Evolutionary conservation across 805 yeast genomes (phyloP).

Genomic region (Kregervanrija fluxuum): DNA sequence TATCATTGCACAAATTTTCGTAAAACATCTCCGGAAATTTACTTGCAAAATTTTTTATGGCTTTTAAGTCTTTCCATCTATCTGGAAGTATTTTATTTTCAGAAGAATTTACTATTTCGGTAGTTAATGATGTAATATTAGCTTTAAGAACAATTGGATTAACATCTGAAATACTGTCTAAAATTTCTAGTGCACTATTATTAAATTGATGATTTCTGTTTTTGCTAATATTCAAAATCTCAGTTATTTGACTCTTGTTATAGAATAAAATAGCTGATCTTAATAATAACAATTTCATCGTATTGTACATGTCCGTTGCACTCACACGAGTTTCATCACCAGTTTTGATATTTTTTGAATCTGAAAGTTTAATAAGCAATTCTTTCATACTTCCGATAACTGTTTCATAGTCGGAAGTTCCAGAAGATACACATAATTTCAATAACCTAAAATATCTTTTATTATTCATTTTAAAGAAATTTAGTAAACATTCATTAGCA

Average conservation of each 20-base stretch:
- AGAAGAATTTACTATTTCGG: conserved; percentile 8
- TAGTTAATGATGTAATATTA: conserved; percentile 46
- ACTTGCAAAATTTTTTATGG: conserved; percentile 51
- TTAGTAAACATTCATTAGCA: conserved; percentile 42
- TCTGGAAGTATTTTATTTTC: conserved; percentile 3
- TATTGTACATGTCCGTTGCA: conserved; percentile 42
- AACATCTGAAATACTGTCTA: conserved; percentile 51
- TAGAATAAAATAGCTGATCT: conserved; percentile 54
- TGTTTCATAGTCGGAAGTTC: conserved; percentile 51
- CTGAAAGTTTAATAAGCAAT: conserved; percentile 46
- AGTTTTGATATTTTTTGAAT: conserved; percentile 38
- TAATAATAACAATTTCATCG: conserved; percentile 51
- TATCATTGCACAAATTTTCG: conserved; percentile 32
- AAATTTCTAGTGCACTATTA: conserved; percentile 40
- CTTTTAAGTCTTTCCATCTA: conserved; percentile 41
- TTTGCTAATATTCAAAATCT: conserved; percentile 41
- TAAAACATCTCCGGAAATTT: conserved; percentile 36
- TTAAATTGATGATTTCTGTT: conserved; percentile 23
- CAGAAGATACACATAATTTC: conserved; percentile 41
- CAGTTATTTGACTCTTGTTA: conserved; percentile 57
- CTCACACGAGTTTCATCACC: conserved; percentile 28
- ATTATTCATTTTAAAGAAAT: conserved; percentile 49
- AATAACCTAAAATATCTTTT: conserved; percentile 52
- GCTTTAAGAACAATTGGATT: conserved; percentile 60
- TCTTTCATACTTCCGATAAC: conserved; percentile 60